Conservation (phyloP, 2,329 filamentous ascomycete genomes). For the Cladosporium velox region DNA sequence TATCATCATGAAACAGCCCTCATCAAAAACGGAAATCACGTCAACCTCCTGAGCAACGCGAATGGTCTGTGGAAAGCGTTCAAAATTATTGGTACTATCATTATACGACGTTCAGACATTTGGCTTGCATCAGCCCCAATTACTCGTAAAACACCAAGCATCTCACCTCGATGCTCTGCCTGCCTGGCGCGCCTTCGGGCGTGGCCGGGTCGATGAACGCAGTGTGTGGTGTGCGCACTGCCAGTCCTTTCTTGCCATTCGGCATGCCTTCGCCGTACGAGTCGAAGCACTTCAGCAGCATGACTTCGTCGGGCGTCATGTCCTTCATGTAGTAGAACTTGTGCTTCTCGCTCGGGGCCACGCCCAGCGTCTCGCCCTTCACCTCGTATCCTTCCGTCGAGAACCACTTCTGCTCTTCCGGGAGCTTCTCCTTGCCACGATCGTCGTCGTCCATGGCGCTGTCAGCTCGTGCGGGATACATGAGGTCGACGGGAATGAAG, state of each 20-base stretch:
- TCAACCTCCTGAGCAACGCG: neutral
- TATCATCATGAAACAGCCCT: slow-evolving; percentile 7
- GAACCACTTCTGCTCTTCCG: slow-evolving; percentile 48
- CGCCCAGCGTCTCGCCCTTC: slow-evolving; percentile 63
- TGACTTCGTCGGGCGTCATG: slow-evolving; percentile 60
- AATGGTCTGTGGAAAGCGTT: neutral
- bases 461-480: slow-evolving; percentile 58
- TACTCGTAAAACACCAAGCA: slow-evolving; percentile 69
- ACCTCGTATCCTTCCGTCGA: slow-evolving; percentile 63
- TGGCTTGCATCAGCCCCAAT: neutral
- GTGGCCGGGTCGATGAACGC: slow-evolving; percentile 79
- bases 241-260: slow-evolving; percentile 41
- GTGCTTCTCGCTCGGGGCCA: slow-evolving; percentile 60
- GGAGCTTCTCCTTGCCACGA: slow-evolving; percentile 59
- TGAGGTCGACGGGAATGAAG: slow-evolving; percentile 61
- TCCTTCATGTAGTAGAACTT: slow-evolving; percentile 68
- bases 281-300: slow-evolving; percentile 56
- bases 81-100: neutral
- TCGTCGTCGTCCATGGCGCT: slow-evolving; percentile 51
- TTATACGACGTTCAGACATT: neutral
- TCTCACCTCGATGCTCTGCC: slow-evolving; percentile 87
- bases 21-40: neutral
- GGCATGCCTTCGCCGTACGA: slow-evolving; percentile 46
- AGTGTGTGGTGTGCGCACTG: slow-evolving; percentile 63
- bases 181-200: slow-evolving; percentile 65